These are phyloP conservation scores for Russula compacta DNA, from an alignment of 768 basidiomycete species.

Conservation along the genomic window DNA sequence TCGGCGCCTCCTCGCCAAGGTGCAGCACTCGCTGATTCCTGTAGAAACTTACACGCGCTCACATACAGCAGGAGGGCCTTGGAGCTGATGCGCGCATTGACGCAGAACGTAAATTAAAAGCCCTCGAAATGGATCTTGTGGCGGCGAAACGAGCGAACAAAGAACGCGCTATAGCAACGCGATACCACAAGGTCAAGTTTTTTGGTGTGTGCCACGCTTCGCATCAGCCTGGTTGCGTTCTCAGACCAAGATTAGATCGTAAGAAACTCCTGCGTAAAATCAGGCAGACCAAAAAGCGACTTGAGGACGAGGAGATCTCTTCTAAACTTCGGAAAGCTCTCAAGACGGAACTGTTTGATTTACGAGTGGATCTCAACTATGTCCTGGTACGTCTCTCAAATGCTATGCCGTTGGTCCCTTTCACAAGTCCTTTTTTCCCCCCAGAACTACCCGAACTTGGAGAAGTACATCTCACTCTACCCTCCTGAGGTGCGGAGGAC, in stretches of 20 bases:
- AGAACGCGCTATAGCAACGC: constrained; percentile 62
- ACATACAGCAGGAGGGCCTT: constrained; percentile 51
- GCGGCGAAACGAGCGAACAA: constrained; percentile 53
- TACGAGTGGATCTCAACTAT: constrained; percentile 88
- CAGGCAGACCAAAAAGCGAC: constrained; percentile 50
- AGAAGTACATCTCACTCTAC: constrained; percentile 88
- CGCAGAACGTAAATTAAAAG: constrained; percentile 69
- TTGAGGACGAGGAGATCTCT: constrained; percentile 32
- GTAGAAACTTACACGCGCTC: not conserved
- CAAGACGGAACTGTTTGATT: constrained; percentile 42
- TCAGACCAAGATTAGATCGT: constrained; percentile 46
- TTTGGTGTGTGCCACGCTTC: constrained; percentile 51
- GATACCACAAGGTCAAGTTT: constrained; percentile 90
- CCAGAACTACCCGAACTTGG: constrained; percentile 74
- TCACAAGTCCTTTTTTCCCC: not conserved
- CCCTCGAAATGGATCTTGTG: constrained; percentile 64
- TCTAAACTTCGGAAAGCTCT: constrained; percentile 33
- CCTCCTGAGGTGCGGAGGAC: constrained; percentile 51
- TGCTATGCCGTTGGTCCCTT: not conserved
- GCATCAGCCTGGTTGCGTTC: not conserved
- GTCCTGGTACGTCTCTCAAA: constrained; percentile 48
- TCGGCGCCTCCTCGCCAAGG: constrained; percentile 72
- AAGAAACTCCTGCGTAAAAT: constrained; percentile 80
- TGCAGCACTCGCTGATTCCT: constrained; percentile 23
- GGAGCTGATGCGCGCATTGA: constrained; percentile 78